Conservation (phyloP, 805 yeast genomes). For the Cyberlindnera lachancei region DNA sequence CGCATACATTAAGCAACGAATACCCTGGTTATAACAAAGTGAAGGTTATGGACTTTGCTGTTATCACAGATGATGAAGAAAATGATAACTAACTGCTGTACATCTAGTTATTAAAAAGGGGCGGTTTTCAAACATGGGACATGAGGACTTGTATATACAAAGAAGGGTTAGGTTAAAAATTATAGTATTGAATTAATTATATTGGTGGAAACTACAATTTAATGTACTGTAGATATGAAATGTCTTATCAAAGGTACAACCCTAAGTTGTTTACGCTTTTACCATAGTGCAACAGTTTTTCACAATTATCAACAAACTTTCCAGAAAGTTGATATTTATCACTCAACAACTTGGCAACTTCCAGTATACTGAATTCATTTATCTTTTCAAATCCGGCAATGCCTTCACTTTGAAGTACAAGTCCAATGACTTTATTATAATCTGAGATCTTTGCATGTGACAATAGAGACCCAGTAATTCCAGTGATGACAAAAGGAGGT, state of each 20-base stretch:
- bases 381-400: slow-evolving; percentile 53
- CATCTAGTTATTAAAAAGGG: too few relatives aligned
- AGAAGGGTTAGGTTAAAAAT: too few relatives aligned
- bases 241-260: slow-evolving; percentile 17
- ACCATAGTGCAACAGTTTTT: slow-evolving; percentile 7
- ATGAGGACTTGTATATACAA: not conserved
- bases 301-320: slow-evolving; percentile 7
- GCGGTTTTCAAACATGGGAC: too few relatives aligned
- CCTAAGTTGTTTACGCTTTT: slow-evolving; percentile 21
- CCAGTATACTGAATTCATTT: slow-evolving; percentile 28
- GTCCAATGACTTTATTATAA: slow-evolving; percentile 12
- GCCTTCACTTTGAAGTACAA: slow-evolving; percentile 49
- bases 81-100: too few relatives aligned
- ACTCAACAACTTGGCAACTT: slow-evolving; percentile 6
- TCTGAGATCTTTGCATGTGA: slow-evolving; percentile 19
- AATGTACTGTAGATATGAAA: too few relatives aligned
- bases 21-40: slow-evolving; percentile 12
- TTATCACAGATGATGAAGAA: slow-evolving; percentile 15
- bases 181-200: too few relatives aligned
- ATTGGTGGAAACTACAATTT: too few relatives aligned
- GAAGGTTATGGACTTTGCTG: slow-evolving; percentile 17
- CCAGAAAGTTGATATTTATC: slow-evolving; percentile 3
- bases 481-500: slow-evolving; percentile 61
- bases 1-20: slow-evolving; percentile 14
- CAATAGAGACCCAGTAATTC: slow-evolving; percentile 41